These are phyloP conservation scores for Petasospora fabianii DNA, from an alignment of 1,139 yeast species.

Conservation along the genomic window DNA sequence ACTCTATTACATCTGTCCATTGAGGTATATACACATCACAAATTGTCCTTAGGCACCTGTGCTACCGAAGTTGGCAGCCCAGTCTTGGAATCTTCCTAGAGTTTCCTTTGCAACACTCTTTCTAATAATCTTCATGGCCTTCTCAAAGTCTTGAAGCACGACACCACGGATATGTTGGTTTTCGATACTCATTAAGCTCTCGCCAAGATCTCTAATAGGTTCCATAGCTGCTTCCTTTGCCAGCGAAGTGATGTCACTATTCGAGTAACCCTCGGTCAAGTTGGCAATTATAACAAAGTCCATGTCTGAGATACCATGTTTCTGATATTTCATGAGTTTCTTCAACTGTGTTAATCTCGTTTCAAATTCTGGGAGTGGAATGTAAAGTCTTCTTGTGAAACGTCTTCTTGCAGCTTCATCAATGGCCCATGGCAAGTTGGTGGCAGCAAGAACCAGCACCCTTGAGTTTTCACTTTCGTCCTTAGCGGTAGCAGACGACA, in stretches of 20 bases:
- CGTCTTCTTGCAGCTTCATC: conserved; percentile 67
- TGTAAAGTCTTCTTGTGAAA: conserved; percentile 56
- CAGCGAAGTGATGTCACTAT: conserved; percentile 59
- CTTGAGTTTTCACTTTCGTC: conserved; percentile 37
- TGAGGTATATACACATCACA: too few relatives aligned
- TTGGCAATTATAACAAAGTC: conserved; percentile 47
- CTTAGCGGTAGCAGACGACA: conserved; percentile 51
- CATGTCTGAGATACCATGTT: conserved; percentile 38
- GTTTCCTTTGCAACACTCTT: conserved; percentile 58
- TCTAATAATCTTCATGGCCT: conserved; percentile 49
- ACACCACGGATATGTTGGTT: conserved; percentile 53
- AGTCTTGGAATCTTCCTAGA: conserved; percentile 47
- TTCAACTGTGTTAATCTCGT: conserved; percentile 50
- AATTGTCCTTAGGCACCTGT: conserved; percentile 29
- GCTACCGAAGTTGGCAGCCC: conserved; percentile 41
- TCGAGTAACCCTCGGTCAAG: conserved; percentile 56
- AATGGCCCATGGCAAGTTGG: conserved; percentile 65
- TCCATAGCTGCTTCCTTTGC: conserved; percentile 78
- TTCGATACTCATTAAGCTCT: conserved; percentile 49
- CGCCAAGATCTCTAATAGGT: conserved; percentile 61
- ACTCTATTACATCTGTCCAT: too few relatives aligned
- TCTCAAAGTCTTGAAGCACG: conserved; percentile 45
- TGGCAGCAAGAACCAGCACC: conserved; percentile 59
- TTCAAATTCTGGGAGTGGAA: conserved; percentile 62
- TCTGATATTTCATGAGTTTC: conserved; percentile 38